Evolutionary conservation across 2,329 filamentous ascomycete genomes (phyloP), one percentile per base, ranked within the genome.

Genomic region (Colletotrichum tropicicola): DNA sequence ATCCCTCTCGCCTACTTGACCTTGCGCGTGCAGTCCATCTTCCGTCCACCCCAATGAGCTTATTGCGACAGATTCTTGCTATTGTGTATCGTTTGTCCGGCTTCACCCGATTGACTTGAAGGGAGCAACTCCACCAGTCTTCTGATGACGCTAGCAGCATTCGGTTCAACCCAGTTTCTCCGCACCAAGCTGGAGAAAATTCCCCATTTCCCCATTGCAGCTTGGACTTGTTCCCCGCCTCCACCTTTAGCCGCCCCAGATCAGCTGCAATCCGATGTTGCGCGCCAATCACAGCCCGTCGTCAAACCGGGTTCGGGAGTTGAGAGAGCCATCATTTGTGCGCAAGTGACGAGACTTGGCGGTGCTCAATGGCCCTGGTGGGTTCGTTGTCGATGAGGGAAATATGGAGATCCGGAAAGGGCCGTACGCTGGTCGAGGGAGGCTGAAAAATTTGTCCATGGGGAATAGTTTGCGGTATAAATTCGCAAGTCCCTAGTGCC

Each of bases 291-390:
- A 23, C 4, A 28, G 6, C 12, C 7, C 17, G 3, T 19, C 6
- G n/a, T 17, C 9, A 17, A n/a, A 15, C 56, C 56, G 27, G 49
- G 57, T 43, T 55, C 35, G 35, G 21, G 19, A 19, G 13, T 48
- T 27, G 15, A 8, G 35, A 48, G 21, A 13, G 21, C 49, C 27
- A 13, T 61, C 59, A 61, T 61, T 65, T 65, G 61, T 25, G 61
- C 61, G 61, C 61, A 65, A 65, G 57, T 35, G 43, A n/a, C 8
- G 37, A 10, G 45, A 37, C 49, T 61, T 54, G 57, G 61, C 56
- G 30, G 7, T 37, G 19, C 17, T 48, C 30, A 30, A 49, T 27
- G 3, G 7, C 5, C 27, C 30, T 12, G 7, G 55, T 48, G 15
- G 30, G 17, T 19, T 47, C 5, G 17, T 17, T 28, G 7, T 28